Percentiles rank a stretch among this genome's conserved stretches.
Conservation (phyloP, 2,329 filamentous ascomycete species). For the Alternaria viburni region DNA sequence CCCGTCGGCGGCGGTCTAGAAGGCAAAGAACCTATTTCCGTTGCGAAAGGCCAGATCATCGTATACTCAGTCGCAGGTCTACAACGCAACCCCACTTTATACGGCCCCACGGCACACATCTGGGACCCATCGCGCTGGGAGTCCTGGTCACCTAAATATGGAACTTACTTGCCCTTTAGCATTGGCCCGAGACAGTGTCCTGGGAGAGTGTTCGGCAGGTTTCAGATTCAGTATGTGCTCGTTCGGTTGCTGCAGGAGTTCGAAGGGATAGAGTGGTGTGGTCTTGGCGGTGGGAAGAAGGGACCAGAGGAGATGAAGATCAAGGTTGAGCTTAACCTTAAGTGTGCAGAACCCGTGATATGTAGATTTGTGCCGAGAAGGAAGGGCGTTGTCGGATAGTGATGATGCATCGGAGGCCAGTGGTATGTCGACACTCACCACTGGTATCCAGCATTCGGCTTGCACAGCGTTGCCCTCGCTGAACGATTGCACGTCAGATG, state of each 20-base stretch:
- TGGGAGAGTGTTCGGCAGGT: conserved; percentile 9
- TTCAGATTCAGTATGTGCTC: conserved; percentile 12
- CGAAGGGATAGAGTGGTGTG: conserved; percentile 10
- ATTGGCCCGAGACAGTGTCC: conserved; percentile 8
- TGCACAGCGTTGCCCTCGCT: background rate
- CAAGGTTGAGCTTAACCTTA: conserved; percentile 10
- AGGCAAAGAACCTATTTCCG: background rate
- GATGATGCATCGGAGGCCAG: no score
- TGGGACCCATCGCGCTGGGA: conserved; percentile 10
- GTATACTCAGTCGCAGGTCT: conserved; percentile 11
- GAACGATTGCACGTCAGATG: background rate
- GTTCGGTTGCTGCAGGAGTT: conserved; percentile 11
- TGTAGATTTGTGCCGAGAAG: background rate
- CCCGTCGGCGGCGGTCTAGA: conserved; percentile 5
- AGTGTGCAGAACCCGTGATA: conserved; percentile 7
- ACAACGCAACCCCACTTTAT: conserved; percentile 2
- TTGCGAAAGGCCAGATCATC: conserved; percentile 6
- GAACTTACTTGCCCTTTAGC: conserved; percentile 9
- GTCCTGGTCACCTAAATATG: conserved; percentile 7
- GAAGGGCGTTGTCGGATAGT: background rate
- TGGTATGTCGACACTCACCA: background rate
- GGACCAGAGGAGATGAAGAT: conserved; percentile 10
- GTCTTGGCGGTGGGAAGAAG: background rate
- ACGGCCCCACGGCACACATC: conserved; percentile 1
- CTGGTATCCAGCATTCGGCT: background rate